phyloP scores from a whole-genome alignment of 306 rosid genomes.

The Cicer yamashitae region DNA sequence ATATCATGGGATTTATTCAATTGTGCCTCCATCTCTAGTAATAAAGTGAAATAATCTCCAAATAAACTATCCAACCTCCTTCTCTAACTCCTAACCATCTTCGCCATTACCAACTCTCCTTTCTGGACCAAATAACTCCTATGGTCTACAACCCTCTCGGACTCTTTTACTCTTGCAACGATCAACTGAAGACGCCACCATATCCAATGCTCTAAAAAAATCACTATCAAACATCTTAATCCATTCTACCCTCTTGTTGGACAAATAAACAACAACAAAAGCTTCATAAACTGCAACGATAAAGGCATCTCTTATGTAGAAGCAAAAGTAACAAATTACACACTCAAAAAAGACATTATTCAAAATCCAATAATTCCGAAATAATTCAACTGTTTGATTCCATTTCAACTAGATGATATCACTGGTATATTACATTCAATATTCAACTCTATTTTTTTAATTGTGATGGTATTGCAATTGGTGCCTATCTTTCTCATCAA shows the following conservation, averaged over 20 bases:
- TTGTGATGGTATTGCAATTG: constrained; percentile 64
- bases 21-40: not conserved
- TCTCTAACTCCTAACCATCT: constrained; percentile 55
- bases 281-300: constrained; percentile 55
- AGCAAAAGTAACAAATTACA: constrained; percentile 48
- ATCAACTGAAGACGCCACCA: constrained; percentile 2
- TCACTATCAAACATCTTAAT: constrained; percentile 56
- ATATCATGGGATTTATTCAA: not conserved
- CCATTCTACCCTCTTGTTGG: constrained; percentile 60
- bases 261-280: constrained; percentile 23
- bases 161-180: constrained; percentile 45
- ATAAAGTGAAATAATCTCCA: constrained; percentile 37
- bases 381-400: constrained; percentile 55
- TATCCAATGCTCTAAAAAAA: constrained; percentile 49
- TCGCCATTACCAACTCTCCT: constrained; percentile 55
- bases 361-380: constrained; percentile 43
- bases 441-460: constrained; percentile 62
- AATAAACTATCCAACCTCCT: constrained; percentile 52
- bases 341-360: constrained; percentile 48
- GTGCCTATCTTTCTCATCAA: constrained; percentile 62
- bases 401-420: constrained; percentile 52
- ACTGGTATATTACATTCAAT: constrained; percentile 49
- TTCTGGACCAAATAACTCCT: constrained; percentile 63
- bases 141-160: constrained; percentile 44
- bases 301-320: constrained; percentile 55